These are phyloP conservation scores for Coniochaeta sp. DNA, from an alignment of 2,329 filamentous ascomycete species.

Conservation along the genomic window DNA sequence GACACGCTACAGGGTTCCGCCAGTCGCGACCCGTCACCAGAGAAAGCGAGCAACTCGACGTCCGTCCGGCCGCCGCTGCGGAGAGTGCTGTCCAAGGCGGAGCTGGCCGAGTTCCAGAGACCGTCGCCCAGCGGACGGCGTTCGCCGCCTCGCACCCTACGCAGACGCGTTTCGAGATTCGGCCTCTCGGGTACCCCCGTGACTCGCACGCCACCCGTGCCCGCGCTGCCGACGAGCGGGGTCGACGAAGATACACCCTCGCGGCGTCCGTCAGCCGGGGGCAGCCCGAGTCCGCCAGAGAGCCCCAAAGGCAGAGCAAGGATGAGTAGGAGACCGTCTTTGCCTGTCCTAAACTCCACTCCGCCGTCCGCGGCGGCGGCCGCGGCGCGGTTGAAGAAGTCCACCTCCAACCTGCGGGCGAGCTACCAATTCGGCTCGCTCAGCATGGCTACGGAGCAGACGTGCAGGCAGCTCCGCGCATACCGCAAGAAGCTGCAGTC, in stretches of 20 bases:
- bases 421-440: conserved; percentile 43
- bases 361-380: conserved; percentile 13
- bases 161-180: conserved; percentile 47
- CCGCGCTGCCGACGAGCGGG: conserved; percentile 29
- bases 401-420: conserved; percentile 36
- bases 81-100: conserved; percentile 78
- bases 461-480: conserved; percentile 52
- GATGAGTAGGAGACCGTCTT: conserved; percentile 43
- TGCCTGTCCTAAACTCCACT: conserved; percentile 38
- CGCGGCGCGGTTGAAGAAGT: conserved; percentile 39
- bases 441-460: conserved; percentile 57
- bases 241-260: conserved; percentile 40
- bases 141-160: conserved; percentile 48
- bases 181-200: conserved; percentile 28
- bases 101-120: conserved; percentile 72
- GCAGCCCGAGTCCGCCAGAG: conserved; percentile 36
- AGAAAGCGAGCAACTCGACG: conserved; percentile 36
- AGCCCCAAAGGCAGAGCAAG: conserved; percentile 37
- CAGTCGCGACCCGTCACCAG: conserved; percentile 47
- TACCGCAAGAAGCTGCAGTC: conserved; percentile 58
- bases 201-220: conserved; percentile 29
- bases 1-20: conserved; percentile 31
- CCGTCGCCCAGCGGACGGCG: conserved; percentile 38
- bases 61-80: conserved; percentile 67
- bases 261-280: conserved; percentile 35